Percentiles rank a stretch among this genome's conserved stretches.
Evolutionary conservation across 306 rosid species (phyloP).

Genomic region (Casuarina equisetifolia): DNA sequence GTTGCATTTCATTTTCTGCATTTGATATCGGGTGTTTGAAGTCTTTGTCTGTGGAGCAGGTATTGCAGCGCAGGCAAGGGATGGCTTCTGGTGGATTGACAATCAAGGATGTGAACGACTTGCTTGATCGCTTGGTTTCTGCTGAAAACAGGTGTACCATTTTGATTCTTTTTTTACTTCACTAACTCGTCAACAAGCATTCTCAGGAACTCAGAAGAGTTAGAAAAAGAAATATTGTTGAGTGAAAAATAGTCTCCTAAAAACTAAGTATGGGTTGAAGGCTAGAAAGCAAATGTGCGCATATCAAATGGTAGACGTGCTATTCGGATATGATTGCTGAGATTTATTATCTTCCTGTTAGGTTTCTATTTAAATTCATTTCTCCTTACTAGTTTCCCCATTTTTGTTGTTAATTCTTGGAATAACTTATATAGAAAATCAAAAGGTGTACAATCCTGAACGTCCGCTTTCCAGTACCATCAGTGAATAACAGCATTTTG

Average conservation of each 20-base stretch:
- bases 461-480: no score
- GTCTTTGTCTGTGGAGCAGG: slow-evolving; percentile 40
- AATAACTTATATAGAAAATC: no score
- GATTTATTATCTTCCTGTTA: not conserved
- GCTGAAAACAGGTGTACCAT: slow-evolving; percentile 62
- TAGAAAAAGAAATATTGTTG: no score
- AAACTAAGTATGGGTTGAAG: no score
- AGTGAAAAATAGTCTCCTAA: no score
- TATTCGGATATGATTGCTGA: not conserved
- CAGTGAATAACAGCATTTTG: no score
- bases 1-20: not conserved
- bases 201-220: not conserved
- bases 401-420: no score
- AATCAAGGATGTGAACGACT: slow-evolving; percentile 70
- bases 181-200: not conserved
- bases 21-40: not conserved
- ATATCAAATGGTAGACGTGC: no score
- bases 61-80: slow-evolving; percentile 81
- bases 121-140: slow-evolving; percentile 77
- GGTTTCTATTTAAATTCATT: no score
- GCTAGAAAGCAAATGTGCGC: not conserved
- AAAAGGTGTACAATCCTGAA: no score
- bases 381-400: no score
- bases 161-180: slow-evolving; percentile 8
- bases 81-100: slow-evolving; percentile 73